Evolutionary conservation across 1,139 yeast genomes (phyloP).

Genomic region (Blastobotrys ciferrii): DNA sequence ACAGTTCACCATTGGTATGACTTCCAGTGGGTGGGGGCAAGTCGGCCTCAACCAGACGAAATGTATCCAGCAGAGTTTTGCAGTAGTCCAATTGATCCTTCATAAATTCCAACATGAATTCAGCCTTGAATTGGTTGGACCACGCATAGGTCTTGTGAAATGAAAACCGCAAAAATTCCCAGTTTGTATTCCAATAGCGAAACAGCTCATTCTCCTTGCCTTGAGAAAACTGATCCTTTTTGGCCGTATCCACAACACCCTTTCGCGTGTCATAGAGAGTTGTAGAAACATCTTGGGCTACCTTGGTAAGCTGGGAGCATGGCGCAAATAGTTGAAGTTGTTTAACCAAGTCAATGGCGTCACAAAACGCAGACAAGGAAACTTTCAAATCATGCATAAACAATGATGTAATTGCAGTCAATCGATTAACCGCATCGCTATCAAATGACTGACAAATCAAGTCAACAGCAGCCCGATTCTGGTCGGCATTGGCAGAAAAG

Average conservation of each 20-base stretch:
- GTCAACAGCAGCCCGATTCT: conserved; percentile 54
- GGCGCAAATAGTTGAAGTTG: conserved; percentile 60
- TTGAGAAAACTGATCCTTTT: conserved; percentile 28
- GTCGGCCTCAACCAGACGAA: conserved; percentile 50
- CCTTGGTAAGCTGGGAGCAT: conserved; percentile 70
- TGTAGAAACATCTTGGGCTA: conserved; percentile 68
- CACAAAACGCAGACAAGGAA: conserved; percentile 50
- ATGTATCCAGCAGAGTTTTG: conserved; percentile 62
- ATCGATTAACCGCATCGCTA: conserved; percentile 55
- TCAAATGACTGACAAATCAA: conserved; percentile 76
- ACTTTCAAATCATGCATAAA: conserved; percentile 44
- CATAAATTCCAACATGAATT: conserved; percentile 70
- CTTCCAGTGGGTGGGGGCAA: conserved; percentile 34
- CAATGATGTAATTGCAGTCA: conserved; percentile 64
- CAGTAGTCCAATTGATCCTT: conserved; percentile 84
- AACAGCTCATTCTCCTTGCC: conserved; percentile 31
- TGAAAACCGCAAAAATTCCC: conserved; percentile 70
- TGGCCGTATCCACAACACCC: conserved; percentile 46
- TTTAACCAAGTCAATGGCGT: conserved; percentile 46
- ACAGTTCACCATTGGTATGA: conserved; percentile 23
- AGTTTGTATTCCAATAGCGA: conserved; percentile 62
- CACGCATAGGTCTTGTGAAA: conserved; percentile 68
- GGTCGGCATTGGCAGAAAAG: conserved; percentile 28
- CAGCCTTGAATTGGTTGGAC: conserved; percentile 61
- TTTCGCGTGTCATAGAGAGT: conserved; percentile 65